These are phyloP conservation scores for Kalmusia sp. DNA, from an alignment of 2,329 filamentous ascomycete genomes.

Conservation along the genomic window DNA sequence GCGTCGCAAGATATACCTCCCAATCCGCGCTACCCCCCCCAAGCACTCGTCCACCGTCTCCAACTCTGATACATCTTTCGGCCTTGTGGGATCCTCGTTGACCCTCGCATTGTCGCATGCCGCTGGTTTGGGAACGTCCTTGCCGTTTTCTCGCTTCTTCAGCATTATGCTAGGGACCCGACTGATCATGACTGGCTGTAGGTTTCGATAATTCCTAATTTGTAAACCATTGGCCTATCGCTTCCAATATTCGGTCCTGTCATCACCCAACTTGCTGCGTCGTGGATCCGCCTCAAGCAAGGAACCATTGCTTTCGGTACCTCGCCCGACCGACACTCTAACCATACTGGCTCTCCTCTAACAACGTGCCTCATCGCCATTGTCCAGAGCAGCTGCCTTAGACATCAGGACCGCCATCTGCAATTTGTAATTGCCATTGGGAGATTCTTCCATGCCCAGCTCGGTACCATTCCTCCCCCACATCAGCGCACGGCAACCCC, in stretches of 20 bases:
- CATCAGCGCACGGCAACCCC: constrained; percentile 19
- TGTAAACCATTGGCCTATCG: constrained; percentile 21
- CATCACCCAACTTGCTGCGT: constrained; percentile 25
- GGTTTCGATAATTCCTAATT: constrained; percentile 34
- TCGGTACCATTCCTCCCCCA: constrained; percentile 18
- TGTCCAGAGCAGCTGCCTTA: constrained; percentile 19
- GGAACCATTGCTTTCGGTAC: constrained; percentile 33
- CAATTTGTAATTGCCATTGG: constrained; percentile 25
- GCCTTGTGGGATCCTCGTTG: constrained; percentile 13
- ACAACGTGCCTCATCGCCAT: constrained; percentile 21
- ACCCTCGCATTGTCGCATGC: constrained; percentile 24
- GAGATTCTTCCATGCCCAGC: constrained; percentile 3
- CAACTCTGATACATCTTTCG: constrained; percentile 11
- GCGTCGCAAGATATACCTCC: constrained; percentile 35
- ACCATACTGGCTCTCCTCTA: constrained; percentile 23
- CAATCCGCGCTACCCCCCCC: constrained; percentile 5
- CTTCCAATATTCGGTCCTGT: constrained; percentile 21
- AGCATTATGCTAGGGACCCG: constrained; percentile 34
- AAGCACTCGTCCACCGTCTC: constrained; percentile 5
- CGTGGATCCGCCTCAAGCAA: constrained; percentile 27
- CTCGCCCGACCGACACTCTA: constrained; percentile 22
- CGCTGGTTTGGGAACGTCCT: constrained; percentile 23
- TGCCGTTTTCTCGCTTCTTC: constrained; percentile 27
- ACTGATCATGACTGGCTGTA: constrained; percentile 35
- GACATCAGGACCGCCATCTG: constrained; percentile 5